Evolutionary conservation across 2,329 filamentous ascomycete genomes (phyloP), one percentile per base, ranked within the genome.

Genomic region (Colletotrichum australisinense): DNA sequence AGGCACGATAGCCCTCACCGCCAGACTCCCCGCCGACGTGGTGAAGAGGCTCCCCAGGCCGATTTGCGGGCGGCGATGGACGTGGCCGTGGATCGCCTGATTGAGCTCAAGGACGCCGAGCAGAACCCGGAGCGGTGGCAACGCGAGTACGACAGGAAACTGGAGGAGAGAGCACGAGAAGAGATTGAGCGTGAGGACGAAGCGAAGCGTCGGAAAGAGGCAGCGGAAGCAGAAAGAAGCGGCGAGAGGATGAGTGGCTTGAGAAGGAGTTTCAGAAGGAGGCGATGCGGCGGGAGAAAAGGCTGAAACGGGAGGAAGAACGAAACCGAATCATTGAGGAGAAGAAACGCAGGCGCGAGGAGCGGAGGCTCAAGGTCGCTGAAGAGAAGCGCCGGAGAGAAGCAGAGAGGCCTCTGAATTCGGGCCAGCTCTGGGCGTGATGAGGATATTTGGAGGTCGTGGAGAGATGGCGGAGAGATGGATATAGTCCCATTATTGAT

Each of bases 1-100:
- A 22, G 70, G 70, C 11, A 65, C 70, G 14, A 65, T 65, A 14
- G 32, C 52, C 3, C 53, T 49, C 30, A 11, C 35, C 5, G 63
- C 63, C 32, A 56, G 14, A 14, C 4, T 4, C 12, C 52, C 63
- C 8, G 35, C 30, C n/a, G 52, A 56, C 26, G 12, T 65, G 8
- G 63, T 56, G 4, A 65, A 65, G 32, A 42, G 22, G 32, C 63
- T 65, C 16, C 16, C 30, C 26, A n/a, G 4, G 19, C 35, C 30
- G 63, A 65, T 11, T 9, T 65, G 9, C 63, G 63, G 4, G 46
- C 49, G 26, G 63, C 63, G 5, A 42, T 56, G 49, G 63, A 56
- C 24, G 49, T 22, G n/a, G 30, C 26, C 5, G 63, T 65, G 32
- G 52, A 56, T 6, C 30, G 16, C 2, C 38, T 65, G 30, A 65